phyloP scores from a whole-genome alignment of 306 rosid species.

The Prunus salicina region DNA sequence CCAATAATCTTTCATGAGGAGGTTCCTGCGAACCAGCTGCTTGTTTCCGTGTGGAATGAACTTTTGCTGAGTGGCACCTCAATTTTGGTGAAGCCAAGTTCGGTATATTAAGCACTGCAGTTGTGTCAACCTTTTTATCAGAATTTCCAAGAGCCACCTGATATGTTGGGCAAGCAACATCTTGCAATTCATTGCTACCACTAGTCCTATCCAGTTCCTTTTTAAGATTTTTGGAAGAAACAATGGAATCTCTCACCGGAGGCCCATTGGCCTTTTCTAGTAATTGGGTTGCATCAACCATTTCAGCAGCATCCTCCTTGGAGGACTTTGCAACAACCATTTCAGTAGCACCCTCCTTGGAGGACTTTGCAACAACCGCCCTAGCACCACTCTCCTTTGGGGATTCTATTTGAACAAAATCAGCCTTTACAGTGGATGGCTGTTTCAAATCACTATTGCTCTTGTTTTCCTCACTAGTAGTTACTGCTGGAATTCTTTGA shows the following conservation, averaged over 20 bases:
- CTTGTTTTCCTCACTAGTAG: slow-evolving; percentile 33
- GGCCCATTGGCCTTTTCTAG: slow-evolving; percentile 29
- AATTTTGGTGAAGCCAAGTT: slow-evolving; percentile 30
- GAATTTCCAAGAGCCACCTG: slow-evolving; percentile 34
- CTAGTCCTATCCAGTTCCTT: slow-evolving; percentile 23
- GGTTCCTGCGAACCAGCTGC: slow-evolving; percentile 32
- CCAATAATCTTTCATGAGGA: slow-evolving; percentile 22
- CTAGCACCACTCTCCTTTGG: slow-evolving; percentile 24
- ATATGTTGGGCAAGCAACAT: slow-evolving; percentile 28
- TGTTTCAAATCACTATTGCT: slow-evolving; percentile 42
- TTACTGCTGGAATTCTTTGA: slow-evolving; percentile 31
- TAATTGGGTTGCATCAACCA: slow-evolving; percentile 20
- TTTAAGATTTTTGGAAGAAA: slow-evolving; percentile 22
- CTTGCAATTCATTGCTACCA: slow-evolving; percentile 30
- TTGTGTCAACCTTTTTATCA: slow-evolving; percentile 20
- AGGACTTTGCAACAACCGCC: slow-evolving; percentile 24
- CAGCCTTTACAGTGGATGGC: slow-evolving; percentile 22
- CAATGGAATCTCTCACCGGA: slow-evolving; percentile 23
- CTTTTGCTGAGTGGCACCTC: neutral
- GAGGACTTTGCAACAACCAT: slow-evolving; percentile 21
- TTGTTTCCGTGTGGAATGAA: slow-evolving; percentile 27
- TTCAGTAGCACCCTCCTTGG: slow-evolving; percentile 11
- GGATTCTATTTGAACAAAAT: slow-evolving; percentile 35
- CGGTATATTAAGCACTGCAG: slow-evolving; percentile 16
- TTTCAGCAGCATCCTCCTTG: slow-evolving; percentile 19